phyloP scores from a whole-genome alignment of 495 filamentous ascomycete species.

The Neurospora pannonica region DNA sequence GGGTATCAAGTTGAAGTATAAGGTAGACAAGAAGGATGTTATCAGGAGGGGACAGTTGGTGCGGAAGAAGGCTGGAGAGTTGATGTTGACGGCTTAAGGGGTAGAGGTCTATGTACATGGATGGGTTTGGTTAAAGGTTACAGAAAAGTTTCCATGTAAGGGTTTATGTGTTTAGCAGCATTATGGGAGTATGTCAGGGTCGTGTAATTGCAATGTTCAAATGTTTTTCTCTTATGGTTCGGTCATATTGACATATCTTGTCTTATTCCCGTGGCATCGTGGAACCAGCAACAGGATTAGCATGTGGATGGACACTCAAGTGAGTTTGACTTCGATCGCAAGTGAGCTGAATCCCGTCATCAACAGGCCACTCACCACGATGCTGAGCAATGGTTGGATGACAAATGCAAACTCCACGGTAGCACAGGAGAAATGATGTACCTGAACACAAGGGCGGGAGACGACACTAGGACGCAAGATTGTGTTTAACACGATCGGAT shows the following conservation, averaged over 20 bases:
- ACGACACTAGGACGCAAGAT: background rate
- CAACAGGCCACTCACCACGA: background rate
- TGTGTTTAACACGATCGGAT: background rate
- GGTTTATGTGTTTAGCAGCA: background rate
- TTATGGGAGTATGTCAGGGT: background rate
- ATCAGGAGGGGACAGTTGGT: conserved; percentile 32
- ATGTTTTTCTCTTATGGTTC: background rate
- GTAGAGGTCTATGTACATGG: background rate
- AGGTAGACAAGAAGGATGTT: conserved; percentile 51
- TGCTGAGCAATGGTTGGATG: background rate
- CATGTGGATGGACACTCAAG: background rate
- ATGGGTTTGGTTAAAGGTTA: background rate
- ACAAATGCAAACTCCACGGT: background rate
- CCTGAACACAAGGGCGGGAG: background rate
- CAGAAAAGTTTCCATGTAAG: background rate
- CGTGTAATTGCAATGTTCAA: background rate
- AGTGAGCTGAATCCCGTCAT: background rate
- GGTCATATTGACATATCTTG: background rate
- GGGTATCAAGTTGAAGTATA: conserved; percentile 48
- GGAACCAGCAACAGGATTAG: background rate
- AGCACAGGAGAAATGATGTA: background rate
- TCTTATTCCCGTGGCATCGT: background rate
- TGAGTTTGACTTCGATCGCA: background rate
- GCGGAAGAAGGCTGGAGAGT: conserved; percentile 6
- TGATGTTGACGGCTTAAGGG: conserved; percentile 6